Evolutionary conservation across 225 moss, liverwort and hornwort species (phyloP).

Genomic region (Thuidium tamariscinum): DNA sequence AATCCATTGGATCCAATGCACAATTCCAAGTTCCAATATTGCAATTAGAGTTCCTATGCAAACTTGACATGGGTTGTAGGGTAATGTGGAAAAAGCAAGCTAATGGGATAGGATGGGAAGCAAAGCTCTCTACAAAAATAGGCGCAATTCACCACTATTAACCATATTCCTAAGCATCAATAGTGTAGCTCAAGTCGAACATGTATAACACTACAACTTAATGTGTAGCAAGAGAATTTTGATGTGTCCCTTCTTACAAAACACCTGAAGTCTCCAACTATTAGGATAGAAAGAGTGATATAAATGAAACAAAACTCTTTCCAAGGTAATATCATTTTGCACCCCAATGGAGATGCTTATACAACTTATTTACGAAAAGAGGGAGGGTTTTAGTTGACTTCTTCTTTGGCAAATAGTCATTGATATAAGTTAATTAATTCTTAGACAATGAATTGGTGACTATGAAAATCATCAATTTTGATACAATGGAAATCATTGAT

Average conservation of each 20-base stretch:
- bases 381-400: too few species aligned
- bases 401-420: too few species aligned
- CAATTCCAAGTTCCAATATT: background rate
- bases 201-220: rapidly evolving
- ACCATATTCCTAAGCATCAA: rapidly evolving
- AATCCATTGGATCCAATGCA: too few species aligned
- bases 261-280: rapidly evolving
- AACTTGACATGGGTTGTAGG: rapidly evolving
- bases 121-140: rapidly evolving
- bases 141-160: background rate
- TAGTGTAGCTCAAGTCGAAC: rapidly evolving
- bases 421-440: too few species aligned
- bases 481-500: too few species aligned
- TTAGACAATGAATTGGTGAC: too few species aligned
- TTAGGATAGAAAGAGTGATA: rapidly evolving
- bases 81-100: rapidly evolving
- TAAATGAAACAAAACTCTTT: background rate
- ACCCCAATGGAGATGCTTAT: rapidly evolving
- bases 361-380: too few species aligned
- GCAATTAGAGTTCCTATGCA: background rate
- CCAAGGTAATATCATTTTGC: rapidly evolving
- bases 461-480: too few species aligned
- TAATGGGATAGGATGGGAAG: rapidly evolving
- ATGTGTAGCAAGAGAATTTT: rapidly evolving
- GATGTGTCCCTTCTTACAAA: rapidly evolving